Evolutionary conservation across 805 yeast genomes (phyloP), one percentile per base, ranked within the genome.

Genomic region (Suhomyces sp.): DNA sequence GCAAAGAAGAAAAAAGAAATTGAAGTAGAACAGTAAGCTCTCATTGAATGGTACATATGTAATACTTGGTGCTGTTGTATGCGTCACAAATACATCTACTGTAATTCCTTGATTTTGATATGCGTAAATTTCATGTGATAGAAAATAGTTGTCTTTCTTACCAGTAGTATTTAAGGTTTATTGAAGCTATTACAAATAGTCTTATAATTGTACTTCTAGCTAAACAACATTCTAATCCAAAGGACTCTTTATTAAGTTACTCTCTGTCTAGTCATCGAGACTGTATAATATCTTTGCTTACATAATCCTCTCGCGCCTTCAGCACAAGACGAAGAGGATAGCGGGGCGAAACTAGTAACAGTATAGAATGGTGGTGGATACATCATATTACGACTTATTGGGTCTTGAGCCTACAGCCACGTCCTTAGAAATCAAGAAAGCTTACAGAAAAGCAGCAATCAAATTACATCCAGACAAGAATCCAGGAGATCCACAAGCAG

Each of bases 401-500:
- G 66, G 64, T 33, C 54, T 75, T 33, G 54, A 57, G 38, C 64
- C 74, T 10, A 60, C 64, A 4, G 79, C 79, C 13, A 74, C 79
- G 1, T 63, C 77, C 13, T 65, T 74, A 24, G 80, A 75, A 17
- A 75, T 75, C 60, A 75, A 75, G 57, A 74, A 73, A 55, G 78
- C 80, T 9, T 75, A 75, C 62, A 57, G 80, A 47, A 74, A 74
- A 57, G 76, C 77, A 5, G 80, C 80, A 12, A 73, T 75, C 51
- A 65, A 56, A 42, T 64, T 75, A 49, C 80, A 74, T 54, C 80
- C 79, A 4, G 79, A 75, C 60, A 76, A 75, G 57, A 74, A 74
- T 52, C 79, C 79, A n/a, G 67, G 72, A 50, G 79, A 76, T 53
- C 78, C 78, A 2, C 61, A 57, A 36, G 79, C 80, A 1, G 79